Percentiles rank a stretch among this genome's conserved stretches.
Evolutionary conservation across 192 early-diverging fungal species (phyloP).

Genomic region (Nowakowskiella sp.): DNA sequence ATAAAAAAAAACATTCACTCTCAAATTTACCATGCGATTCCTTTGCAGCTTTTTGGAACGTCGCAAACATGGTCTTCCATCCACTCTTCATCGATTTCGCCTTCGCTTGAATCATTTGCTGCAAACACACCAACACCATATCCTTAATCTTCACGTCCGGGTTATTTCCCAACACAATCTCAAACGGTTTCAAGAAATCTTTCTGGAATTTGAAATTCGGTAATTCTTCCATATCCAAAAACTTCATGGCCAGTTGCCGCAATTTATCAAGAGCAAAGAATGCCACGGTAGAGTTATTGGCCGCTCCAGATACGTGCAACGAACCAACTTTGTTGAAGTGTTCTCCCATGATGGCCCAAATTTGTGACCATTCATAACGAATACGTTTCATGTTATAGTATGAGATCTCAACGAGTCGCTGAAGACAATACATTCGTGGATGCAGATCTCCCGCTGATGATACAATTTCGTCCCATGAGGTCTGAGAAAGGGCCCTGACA

Average conservation of each 20-base stretch:
- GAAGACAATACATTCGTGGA: conserved; percentile 66
- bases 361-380: conserved; percentile 89
- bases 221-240: conserved; percentile 92
- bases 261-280: conserved; percentile 91
- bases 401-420: conserved; percentile 89
- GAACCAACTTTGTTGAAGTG: conserved; percentile 89
- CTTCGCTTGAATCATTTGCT: conserved; percentile 53
- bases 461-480: conserved; percentile 84
- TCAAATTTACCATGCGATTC: conserved; percentile 32
- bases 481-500: conserved; percentile 74
- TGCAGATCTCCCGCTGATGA: conserved; percentile 33
- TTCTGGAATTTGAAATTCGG: conserved; percentile 96
- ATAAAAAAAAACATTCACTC: conserved; percentile 13
- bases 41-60: conserved; percentile 52
- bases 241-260: conserved; percentile 91
- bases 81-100: conserved; percentile 43
- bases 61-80: conserved; percentile 51
- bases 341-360: conserved; percentile 64
- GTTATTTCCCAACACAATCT: conserved; percentile 62
- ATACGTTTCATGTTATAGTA: conserved; percentile 99
- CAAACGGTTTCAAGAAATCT: conserved; percentile 90
- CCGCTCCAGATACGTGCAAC: too few relatives aligned
- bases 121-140: conserved; percentile 44
- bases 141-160: conserved; percentile 79
- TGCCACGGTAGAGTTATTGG: conserved; percentile 77